Percentiles rank a stretch among this genome's conserved stretches.
Conservation (phyloP, 2,329 filamentous ascomycete genomes). For the Cordyceps farinosa region DNA sequence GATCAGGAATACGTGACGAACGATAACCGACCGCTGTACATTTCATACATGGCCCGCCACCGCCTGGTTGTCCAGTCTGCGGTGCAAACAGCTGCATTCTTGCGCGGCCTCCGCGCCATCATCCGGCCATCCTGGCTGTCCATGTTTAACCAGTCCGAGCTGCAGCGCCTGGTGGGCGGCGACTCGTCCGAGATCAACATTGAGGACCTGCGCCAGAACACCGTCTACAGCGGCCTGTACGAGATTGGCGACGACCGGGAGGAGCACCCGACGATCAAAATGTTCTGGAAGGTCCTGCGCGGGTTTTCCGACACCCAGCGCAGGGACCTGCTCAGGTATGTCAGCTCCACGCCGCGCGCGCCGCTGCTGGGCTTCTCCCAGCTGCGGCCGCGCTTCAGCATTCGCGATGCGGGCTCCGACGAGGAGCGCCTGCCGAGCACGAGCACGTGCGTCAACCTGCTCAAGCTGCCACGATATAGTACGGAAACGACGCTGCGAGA, state of each 20-base stretch:
- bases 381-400: constrained; percentile 81
- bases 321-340: constrained; percentile 87
- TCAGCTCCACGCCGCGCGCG: constrained; percentile 87
- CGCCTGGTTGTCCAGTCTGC: constrained; percentile 77
- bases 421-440: constrained; percentile 81
- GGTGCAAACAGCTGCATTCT: constrained; percentile 80
- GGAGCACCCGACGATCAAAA: constrained; percentile 78
- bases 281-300: constrained; percentile 91
- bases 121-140: constrained; percentile 90
- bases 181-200: constrained; percentile 84
- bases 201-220: constrained; percentile 78
- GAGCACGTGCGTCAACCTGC: constrained; percentile 90
- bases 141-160: constrained; percentile 97
- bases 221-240: constrained; percentile 84
- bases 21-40: constrained; percentile 89
- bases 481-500: constrained; percentile 62
- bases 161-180: constrained; percentile 89
- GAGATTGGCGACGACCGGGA: constrained; percentile 80
- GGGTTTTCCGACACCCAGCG: constrained; percentile 71
- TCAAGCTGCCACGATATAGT: constrained; percentile 85
- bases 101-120: constrained; percentile 79
- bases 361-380: constrained; percentile 86
- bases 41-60: constrained; percentile 85
- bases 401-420: constrained; percentile 64
- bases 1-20: constrained; percentile 79